phyloP scores from a whole-genome alignment of 1,284 basidiomycete species.

The Apiotrichum siamense region DNA sequence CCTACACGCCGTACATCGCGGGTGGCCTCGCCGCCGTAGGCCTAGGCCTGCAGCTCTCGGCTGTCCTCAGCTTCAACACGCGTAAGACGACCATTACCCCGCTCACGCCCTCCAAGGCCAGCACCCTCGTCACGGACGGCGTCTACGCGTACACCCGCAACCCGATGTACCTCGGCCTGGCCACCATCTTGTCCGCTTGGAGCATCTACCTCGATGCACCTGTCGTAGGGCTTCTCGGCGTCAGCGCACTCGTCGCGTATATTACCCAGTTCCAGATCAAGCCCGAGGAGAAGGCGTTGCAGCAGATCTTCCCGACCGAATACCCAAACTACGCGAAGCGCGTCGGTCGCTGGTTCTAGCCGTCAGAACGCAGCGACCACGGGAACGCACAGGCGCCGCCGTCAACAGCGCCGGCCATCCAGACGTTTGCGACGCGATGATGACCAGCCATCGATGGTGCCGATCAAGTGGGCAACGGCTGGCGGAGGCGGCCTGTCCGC shows the following conservation, averaged over 20 bases:
- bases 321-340: not conserved
- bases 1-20: not conserved
- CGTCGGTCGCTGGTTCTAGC: not conserved
- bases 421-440: no score
- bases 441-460: no score
- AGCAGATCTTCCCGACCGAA: not conserved
- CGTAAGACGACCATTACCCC: constrained; percentile 2
- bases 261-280: constrained; percentile 9
- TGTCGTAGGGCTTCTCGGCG: not conserved
- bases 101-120: not conserved
- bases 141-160: constrained; percentile 6
- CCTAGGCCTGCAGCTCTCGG: not conserved
- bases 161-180: constrained; percentile 6
- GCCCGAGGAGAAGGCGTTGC: constrained; percentile 5
- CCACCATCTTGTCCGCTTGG: constrained; percentile 1
- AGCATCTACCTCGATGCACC: not conserved
- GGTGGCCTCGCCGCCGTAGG: constrained; percentile 2
- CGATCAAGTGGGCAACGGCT: no score
- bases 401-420: no score
- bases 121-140: not conserved
- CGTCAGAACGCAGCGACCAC: no score
- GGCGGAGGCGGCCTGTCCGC: no score
- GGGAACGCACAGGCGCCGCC: no score
- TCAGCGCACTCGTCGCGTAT: constrained; percentile 2
- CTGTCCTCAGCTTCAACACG: not conserved